These are phyloP conservation scores for Suhomyces maxii DNA, from an alignment of 1,139 yeast genomes.

Conservation along the genomic window DNA sequence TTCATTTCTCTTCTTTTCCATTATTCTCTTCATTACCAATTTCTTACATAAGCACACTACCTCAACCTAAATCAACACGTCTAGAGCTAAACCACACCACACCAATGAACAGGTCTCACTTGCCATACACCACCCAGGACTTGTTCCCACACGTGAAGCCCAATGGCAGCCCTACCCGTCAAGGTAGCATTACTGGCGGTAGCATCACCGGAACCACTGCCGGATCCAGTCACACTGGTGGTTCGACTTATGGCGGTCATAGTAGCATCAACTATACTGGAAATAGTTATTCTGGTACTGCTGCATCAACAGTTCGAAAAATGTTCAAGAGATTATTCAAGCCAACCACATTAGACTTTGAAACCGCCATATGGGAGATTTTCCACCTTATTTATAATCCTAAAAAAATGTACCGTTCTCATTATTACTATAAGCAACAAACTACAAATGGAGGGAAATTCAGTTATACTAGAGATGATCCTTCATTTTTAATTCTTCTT, in stretches of 20 bases:
- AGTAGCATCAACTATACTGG: background rate
- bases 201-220: constrained; percentile 3
- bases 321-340: constrained; percentile 52
- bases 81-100: background rate
- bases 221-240: background rate
- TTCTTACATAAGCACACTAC: background rate
- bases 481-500: constrained; percentile 75
- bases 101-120: constrained; percentile 24
- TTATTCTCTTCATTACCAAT: too few species aligned
- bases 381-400: constrained; percentile 73
- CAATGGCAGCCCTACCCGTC: constrained; percentile 5
- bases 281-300: constrained; percentile 1
- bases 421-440: constrained; percentile 65
- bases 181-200: constrained; percentile 3
- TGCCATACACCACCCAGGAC: constrained; percentile 43
- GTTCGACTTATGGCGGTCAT: background rate
- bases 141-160: constrained; percentile 31
- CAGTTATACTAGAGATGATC: constrained; percentile 85
- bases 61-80: constrained; percentile 2
- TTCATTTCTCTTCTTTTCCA: too few species aligned
- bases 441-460: constrained; percentile 26
- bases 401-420: constrained; percentile 74
- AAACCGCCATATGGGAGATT: constrained; percentile 91
- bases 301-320: constrained; percentile 1
- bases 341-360: constrained; percentile 85